phyloP scores from a whole-genome alignment of 139 green algal species.

The Parachlorella kessleri region DNA sequence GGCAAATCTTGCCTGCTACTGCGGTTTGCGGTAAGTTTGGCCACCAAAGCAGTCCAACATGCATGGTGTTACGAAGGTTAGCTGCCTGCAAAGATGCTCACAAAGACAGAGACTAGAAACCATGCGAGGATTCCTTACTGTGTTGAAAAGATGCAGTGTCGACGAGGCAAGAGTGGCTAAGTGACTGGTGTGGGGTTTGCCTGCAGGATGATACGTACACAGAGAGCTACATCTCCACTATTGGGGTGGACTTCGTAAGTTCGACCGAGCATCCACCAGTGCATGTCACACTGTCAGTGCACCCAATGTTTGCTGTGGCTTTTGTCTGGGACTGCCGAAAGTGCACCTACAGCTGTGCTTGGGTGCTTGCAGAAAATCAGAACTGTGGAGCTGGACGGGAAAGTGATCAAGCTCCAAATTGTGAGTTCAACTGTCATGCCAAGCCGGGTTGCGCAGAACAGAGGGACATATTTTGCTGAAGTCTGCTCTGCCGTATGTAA shows the following conservation, averaged over 20 bases:
- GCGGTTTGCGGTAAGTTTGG: constrained; percentile 84
- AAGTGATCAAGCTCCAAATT: constrained; percentile 99
- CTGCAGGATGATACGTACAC: constrained; percentile 98
- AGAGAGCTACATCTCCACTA: constrained; percentile 99
- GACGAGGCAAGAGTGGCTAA: no score
- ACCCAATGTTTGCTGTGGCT: background rate
- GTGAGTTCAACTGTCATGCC: constrained; percentile 58
- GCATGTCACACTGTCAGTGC: background rate
- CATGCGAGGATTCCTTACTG: no score
- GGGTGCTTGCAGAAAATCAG: constrained; percentile 93
- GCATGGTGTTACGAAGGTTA: no score
- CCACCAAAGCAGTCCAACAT: no score
- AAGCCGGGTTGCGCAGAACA: no score
- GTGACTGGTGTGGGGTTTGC: no score
- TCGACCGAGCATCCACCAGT: background rate
- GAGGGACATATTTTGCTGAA: no score
- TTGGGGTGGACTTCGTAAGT: constrained; percentile 99
- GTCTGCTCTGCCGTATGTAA: no score
- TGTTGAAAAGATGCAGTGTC: constrained; percentile 5
- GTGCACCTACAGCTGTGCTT: no score
- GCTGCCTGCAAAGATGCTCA: no score
- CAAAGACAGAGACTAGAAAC: no score
- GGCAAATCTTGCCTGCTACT: constrained; percentile 98
- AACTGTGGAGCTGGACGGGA: constrained; percentile 98
- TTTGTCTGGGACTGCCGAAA: no score